A percentile compares a stretch with the other conserved stretches of the same genome.
phyloP scores from a whole-genome alignment of 257 asterid genomes.

The Ballota nigra region DNA sequence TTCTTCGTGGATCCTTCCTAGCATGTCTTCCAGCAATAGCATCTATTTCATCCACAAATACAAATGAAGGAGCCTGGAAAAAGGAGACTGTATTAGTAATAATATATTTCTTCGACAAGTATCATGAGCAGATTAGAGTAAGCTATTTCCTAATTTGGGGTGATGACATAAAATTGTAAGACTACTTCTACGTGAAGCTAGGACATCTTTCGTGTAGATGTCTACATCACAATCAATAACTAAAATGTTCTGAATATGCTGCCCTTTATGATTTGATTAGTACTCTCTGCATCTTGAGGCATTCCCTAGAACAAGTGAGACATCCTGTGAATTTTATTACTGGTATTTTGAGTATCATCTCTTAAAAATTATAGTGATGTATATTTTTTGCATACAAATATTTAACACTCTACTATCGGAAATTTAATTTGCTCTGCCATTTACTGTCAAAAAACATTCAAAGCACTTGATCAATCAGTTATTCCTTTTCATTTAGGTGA shows the following conservation, averaged over 20 bases:
- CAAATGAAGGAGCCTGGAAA: conserved; percentile 92
- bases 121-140: too few species aligned
- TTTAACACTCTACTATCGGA: conserved; percentile 9
- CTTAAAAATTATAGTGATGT: background rate
- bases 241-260: background rate
- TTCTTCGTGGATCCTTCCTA: conserved; percentile 81
- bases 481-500: conserved; percentile 2
- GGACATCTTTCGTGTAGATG: background rate
- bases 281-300: background rate
- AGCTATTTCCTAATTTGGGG: too few species aligned
- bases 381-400: background rate
- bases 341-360: background rate
- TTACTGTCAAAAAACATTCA: conserved; percentile 1
- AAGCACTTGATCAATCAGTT: background rate
- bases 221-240: conserved; percentile 7
- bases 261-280: conserved; percentile 8
- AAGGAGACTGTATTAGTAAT: conserved; percentile 18
- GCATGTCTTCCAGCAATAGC: conserved; percentile 99
- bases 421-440: conserved; percentile 9
- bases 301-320: background rate
- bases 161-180: background rate
- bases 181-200: background rate
- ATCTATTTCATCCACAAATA: conserved; percentile 97
- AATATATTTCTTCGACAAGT: conserved; percentile 15
- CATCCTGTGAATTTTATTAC: background rate